A percentile compares a stretch with the other conserved stretches of the same genome.
These are phyloP conservation scores for Pseudogymnoascus sp. DNA, from an alignment of 2,329 filamentous ascomycete species.

Conservation along the genomic window DNA sequence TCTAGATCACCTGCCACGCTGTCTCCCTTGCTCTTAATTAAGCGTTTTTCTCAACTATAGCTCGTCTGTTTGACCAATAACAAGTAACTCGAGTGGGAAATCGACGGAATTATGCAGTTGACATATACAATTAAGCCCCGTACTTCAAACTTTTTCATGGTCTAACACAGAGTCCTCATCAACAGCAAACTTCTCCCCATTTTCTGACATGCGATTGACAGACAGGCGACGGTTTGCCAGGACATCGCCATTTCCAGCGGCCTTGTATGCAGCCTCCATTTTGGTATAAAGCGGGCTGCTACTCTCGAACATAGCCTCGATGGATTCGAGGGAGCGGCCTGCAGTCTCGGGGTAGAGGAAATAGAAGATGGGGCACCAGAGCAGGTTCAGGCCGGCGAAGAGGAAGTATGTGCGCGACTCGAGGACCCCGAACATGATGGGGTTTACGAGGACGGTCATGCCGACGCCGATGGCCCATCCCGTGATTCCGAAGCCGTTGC, in stretches of 20 bases:
- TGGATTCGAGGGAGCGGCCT: conserved; percentile 41
- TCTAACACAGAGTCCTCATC: background rate
- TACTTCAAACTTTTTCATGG: background rate
- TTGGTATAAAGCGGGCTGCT: conserved; percentile 32
- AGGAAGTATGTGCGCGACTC: conserved; percentile 43
- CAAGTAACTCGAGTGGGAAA: background rate
- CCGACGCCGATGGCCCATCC: conserved; percentile 52
- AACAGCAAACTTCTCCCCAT: background rate
- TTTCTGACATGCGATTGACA: background rate
- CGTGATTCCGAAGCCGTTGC: conserved; percentile 49
- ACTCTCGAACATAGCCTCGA: conserved; percentile 41
- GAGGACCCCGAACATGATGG: conserved; percentile 42
- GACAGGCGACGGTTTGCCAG: background rate
- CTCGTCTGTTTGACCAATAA: background rate
- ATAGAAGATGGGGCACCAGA: conserved; percentile 43
- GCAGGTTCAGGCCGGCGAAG: conserved; percentile 42
- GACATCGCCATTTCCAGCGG: conserved; percentile 10
- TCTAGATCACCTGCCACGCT: too few relatives aligned
- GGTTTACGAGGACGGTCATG: conserved; percentile 44
- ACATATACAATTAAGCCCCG: background rate
- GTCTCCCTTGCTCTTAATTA: too few relatives aligned
- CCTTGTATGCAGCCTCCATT: conserved; percentile 14
- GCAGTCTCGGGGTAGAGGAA: conserved; percentile 38
- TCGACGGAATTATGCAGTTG: background rate
- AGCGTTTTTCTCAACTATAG: background rate